Conservation (phyloP, 106 monocot genomes). For the Allium sativum region DNA sequence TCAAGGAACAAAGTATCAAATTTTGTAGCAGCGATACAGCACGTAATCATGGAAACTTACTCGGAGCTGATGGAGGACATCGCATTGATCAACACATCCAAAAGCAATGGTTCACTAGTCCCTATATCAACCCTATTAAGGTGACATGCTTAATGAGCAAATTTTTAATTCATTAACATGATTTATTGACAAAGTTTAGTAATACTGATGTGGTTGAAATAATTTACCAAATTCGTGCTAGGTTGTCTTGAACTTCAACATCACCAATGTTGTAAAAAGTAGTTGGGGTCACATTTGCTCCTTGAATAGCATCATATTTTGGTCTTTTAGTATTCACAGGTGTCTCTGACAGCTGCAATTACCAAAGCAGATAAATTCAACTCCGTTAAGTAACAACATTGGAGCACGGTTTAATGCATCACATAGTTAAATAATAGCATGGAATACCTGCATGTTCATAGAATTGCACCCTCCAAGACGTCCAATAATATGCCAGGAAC, state of each 20-base stretch:
- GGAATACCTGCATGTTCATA: slow-evolving; percentile 94
- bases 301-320: slow-evolving; percentile 84
- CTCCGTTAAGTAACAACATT: too few relatives aligned
- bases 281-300: slow-evolving; percentile 78
- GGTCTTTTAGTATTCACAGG: slow-evolving; percentile 71
- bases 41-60: slow-evolving; percentile 29
- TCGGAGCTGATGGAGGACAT: slow-evolving; percentile 66
- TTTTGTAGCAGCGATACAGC: not conserved
- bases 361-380: not conserved
- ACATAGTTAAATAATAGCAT: not conserved
- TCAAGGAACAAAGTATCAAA: not conserved
- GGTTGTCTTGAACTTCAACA: slow-evolving; percentile 87
- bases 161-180: not conserved
- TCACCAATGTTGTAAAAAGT: slow-evolving; percentile 95
- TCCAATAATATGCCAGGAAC: slow-evolving; percentile 91
- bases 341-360: slow-evolving; percentile 61
- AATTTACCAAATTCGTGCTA: slow-evolving; percentile 76
- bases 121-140: slow-evolving; percentile 83
- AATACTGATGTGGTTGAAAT: not conserved
- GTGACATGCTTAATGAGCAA: not conserved
- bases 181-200: too few relatives aligned
- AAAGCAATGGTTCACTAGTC: slow-evolving; percentile 69
- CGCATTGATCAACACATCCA: slow-evolving; percentile 77
- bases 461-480: slow-evolving; percentile 97
- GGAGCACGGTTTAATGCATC: too few relatives aligned